Conservation (phyloP, 2,329 filamentous ascomycete species). For the Claviceps capensis region DNA sequence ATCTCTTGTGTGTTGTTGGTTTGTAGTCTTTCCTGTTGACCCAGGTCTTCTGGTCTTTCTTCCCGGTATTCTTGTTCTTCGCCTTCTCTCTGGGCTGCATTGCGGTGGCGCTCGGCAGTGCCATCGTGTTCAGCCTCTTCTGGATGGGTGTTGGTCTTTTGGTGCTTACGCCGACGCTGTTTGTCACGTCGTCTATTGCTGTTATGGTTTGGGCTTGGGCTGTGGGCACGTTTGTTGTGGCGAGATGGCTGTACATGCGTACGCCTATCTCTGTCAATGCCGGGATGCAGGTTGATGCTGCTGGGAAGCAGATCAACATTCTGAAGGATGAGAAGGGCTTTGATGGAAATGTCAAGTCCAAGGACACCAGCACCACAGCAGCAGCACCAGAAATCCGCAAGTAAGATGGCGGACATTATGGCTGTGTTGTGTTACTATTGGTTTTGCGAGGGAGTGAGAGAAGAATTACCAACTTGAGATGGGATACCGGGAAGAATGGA, state of each 20-base stretch:
- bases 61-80: conserved; percentile 56
- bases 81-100: conserved; percentile 50
- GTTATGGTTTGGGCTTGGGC: conserved; percentile 56
- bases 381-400: background rate
- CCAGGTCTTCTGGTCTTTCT: conserved; percentile 49
- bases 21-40: conserved; percentile 51
- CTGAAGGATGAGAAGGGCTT: conserved; percentile 13
- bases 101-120: conserved; percentile 46
- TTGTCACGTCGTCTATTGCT: conserved; percentile 49
- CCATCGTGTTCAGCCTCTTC: conserved; percentile 52
- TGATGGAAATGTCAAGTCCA: conserved; percentile 7
- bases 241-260: conserved; percentile 31
- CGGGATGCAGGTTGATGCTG: conserved; percentile 11
- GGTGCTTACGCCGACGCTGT: conserved; percentile 53
- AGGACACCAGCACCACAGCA: background rate
- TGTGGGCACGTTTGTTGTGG: conserved; percentile 41
- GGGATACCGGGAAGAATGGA: too few species aligned
- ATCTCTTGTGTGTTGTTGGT: background rate
- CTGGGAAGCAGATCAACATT: conserved; percentile 7
- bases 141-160: conserved; percentile 53
- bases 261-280: conserved; percentile 13
- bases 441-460: too few species aligned
- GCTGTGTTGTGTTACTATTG: too few species aligned
- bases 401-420: background rate
- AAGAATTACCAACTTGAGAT: too few species aligned